These are phyloP conservation scores for Boletus calvinii DNA, from an alignment of 1,284 basidiomycete species.

Conservation along the genomic window DNA sequence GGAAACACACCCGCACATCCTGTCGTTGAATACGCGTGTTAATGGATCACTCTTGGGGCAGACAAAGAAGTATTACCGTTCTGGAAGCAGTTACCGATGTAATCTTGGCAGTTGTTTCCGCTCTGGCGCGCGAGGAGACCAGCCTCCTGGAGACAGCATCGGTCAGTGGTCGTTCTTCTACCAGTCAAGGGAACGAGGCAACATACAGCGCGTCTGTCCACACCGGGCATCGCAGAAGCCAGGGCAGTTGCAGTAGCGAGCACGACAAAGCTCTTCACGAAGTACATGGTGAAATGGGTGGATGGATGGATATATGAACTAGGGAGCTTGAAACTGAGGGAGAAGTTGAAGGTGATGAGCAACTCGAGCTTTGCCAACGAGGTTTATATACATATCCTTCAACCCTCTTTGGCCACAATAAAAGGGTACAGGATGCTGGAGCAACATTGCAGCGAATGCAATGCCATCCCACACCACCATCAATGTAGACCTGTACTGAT, in stretches of 20 bases:
- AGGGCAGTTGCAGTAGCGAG: constrained; percentile 2
- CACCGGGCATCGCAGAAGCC: constrained; percentile 4
- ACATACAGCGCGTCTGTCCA: constrained; percentile 8
- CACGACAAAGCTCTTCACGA: not conserved
- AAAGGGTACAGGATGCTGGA: too few relatives aligned
- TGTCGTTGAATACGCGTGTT: not conserved
- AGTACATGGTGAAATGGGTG: not conserved
- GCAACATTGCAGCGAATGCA: too few relatives aligned
- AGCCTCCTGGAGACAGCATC: not conserved
- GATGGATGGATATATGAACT: not conserved
- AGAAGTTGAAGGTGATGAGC: not conserved
- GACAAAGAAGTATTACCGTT: not conserved
- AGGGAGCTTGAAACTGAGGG: not conserved
- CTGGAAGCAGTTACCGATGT: not conserved
- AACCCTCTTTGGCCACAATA: too few relatives aligned
- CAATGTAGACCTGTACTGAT: too few relatives aligned
- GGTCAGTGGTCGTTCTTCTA: not conserved
- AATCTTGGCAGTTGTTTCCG: not conserved
- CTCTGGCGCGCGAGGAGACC: not conserved
- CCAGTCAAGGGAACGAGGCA: not conserved
- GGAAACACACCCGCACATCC: not conserved
- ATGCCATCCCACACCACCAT: too few relatives aligned
- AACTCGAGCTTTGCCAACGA: not conserved
- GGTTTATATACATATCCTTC: not conserved
- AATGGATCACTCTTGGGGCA: not conserved